Conservation (phyloP, 2,329 filamentous ascomycete species). For the Rutstroemia sp. region DNA sequence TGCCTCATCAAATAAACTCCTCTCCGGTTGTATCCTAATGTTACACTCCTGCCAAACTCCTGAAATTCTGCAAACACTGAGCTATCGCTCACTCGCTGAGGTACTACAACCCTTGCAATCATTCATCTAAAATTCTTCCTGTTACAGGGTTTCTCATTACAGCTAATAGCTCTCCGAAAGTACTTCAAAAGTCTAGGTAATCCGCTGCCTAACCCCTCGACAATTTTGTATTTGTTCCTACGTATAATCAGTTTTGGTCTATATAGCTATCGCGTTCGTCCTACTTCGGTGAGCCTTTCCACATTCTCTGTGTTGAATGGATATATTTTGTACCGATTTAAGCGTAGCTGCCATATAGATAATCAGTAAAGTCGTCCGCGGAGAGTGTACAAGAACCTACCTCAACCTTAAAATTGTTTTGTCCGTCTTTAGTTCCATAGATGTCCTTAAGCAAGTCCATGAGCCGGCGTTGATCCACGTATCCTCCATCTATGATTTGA, state of each 20-base stretch:
- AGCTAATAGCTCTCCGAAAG: neutral
- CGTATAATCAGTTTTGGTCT: neutral
- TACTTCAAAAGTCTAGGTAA: neutral
- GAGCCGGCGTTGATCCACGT: slow-evolving; percentile 17
- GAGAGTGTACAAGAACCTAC: neutral
- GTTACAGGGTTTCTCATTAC: neutral
- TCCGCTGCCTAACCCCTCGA: neutral
- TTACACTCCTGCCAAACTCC: too few relatives aligned
- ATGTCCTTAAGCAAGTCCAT: slow-evolving; percentile 14
- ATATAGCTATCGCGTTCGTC: neutral
- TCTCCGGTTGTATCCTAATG: too few relatives aligned
- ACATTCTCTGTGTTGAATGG: neutral
- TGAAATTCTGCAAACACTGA: too few relatives aligned
- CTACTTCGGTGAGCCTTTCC: slow-evolving; percentile 13
- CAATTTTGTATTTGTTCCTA: slow-evolving; percentile 20
- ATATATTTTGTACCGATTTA: slow-evolving; percentile 18
- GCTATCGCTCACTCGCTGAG: too few relatives aligned
- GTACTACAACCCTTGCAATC: too few relatives aligned
- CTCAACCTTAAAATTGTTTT: slow-evolving; percentile 20
- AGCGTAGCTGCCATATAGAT: slow-evolving; percentile 10
- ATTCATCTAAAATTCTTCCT: too few relatives aligned
- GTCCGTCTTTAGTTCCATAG: slow-evolving; percentile 17
- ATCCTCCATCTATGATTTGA: slow-evolving; percentile 19
- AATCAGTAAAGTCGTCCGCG: neutral
- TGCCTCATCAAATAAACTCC: too few relatives aligned